Evolutionary conservation across 2,329 filamentous ascomycete species (phyloP), one percentile per base, ranked within the genome.

Genomic region (Kalaharituber pfeilii): DNA sequence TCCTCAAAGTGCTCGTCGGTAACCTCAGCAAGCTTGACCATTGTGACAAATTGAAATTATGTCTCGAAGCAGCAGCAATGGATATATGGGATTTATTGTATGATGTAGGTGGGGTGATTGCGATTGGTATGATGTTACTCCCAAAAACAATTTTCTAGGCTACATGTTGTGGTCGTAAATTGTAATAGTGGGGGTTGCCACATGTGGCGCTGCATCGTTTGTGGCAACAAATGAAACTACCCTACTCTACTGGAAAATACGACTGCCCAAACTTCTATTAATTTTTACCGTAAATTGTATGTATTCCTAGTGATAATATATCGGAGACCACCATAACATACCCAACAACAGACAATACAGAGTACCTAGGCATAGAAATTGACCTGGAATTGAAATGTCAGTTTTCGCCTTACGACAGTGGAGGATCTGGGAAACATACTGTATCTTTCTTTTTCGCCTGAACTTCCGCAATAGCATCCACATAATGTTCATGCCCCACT

Each of bases 401-500:
- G n/a, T n/a, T 11, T 29, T 27, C 24, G 53, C 26, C n/a, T 50
- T 25, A 29, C n/a, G 5, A 13, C 26, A 8, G 6, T 27, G 20
- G 18, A 50, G 68, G 67, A 60, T 69, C 69, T 26, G 29, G 27
- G 60, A 68, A 67, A 65, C 70, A 69, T 66, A 72, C 69, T 50
- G 73, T 77, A 68, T 93, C 86, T 78, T 93, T 93, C 83, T 94
- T 94, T 81, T 94, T 82, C 59, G 83, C 81, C 69, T 88, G 86
- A 64, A 98, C 91, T 71, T 98, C 91, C 33, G 87, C 79, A 69
- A 98, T 96, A 57, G 91, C 91, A 74, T 98, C 91, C 51, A 98
- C 91, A 67, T 96, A 98, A 70, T 98, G 86, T 73, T 98, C 91
- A 68, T 98, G 91, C 57, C 84, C 84, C 66, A 98, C 91, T 77